A percentile compares a stretch with the other conserved stretches of the same genome.
phyloP scores from a whole-genome alignment of 768 basidiomycete species.

The Pholiota microspora region DNA sequence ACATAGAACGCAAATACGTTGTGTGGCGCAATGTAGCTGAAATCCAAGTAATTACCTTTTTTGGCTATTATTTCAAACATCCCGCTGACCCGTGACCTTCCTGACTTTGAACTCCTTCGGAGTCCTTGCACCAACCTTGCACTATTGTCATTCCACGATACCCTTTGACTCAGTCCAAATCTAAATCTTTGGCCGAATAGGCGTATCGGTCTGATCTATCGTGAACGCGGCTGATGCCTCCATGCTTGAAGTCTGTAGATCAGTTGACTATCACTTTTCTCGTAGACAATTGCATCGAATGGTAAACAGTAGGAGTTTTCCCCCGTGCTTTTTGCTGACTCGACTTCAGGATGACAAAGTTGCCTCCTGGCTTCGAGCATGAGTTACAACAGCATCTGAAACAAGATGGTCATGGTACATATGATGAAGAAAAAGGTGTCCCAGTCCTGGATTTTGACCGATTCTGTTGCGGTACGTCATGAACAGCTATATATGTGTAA shows the following conservation, averaged over 20 bases:
- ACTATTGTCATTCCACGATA: too few relatives aligned
- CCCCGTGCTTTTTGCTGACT: not conserved
- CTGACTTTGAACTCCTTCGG: too few relatives aligned
- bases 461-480: conserved; percentile 50
- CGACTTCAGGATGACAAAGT: conserved; percentile 64
- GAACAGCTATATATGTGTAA: not conserved
- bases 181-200: too few relatives aligned
- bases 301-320: conserved; percentile 35
- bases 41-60: not conserved
- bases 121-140: too few relatives aligned
- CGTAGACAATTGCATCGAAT: conserved; percentile 80
- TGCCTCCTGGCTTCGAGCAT: conserved; percentile 76
- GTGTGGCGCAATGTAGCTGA: not conserved
- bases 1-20: too few relatives aligned
- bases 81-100: too few relatives aligned
- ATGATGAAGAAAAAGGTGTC: conserved; percentile 42
- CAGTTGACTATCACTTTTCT: conserved; percentile 57
- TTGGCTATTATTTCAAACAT: not conserved
- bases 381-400: conserved; percentile 66
- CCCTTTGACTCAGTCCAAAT: too few relatives aligned
- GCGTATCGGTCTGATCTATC: not conserved
- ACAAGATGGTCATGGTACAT: conserved; percentile 42
- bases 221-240: not conserved
- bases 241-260: conserved; percentile 29
- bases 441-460: conserved; percentile 72